These are phyloP conservation scores for Oryza nivara DNA, from an alignment of 176 grass and related monocot genomes.

Conservation along the genomic window DNA sequence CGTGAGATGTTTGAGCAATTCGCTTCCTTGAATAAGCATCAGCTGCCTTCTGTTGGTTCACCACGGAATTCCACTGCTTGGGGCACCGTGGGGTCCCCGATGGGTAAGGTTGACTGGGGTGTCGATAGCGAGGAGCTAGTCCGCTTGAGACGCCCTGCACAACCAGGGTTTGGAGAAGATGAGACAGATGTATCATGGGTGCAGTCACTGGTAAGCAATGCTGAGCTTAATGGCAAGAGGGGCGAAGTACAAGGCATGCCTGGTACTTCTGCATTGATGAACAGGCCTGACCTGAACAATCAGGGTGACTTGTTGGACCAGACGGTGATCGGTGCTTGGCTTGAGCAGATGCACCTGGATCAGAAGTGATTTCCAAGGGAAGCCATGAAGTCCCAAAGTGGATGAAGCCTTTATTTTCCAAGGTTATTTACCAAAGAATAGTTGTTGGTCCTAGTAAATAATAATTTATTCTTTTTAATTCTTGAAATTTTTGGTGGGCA, in stretches of 20 bases:
- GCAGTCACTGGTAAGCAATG: constrained; percentile 60
- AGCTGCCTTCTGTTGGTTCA: constrained; percentile 49
- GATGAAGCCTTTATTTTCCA: constrained; percentile 41
- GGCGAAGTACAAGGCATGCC: constrained; percentile 25
- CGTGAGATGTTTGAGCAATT: constrained; percentile 62
- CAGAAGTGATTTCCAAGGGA: constrained; percentile 49
- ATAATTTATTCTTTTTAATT: constrained; percentile 73
- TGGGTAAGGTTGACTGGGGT: constrained; percentile 73
- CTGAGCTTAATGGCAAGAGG: constrained; percentile 43
- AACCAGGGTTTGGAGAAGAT: constrained; percentile 39
- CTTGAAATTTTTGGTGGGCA: constrained; percentile 64
- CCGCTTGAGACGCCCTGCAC: constrained; percentile 35
- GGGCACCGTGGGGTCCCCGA: constrained; percentile 61
- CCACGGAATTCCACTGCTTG: constrained; percentile 54
- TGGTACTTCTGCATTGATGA: constrained; percentile 18
- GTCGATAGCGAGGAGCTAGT: constrained; percentile 56
- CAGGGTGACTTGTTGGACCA: constrained; percentile 63
- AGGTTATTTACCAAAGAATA: constrained; percentile 53
- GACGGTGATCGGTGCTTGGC: constrained; percentile 64
- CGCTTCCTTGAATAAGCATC: constrained; percentile 43
- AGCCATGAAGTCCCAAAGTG: constrained; percentile 17
- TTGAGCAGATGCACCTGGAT: constrained; percentile 77
- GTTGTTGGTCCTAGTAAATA: constrained; percentile 70
- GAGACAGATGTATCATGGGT: constrained; percentile 88
- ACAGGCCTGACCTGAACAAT: constrained; percentile 32